phyloP scores from a whole-genome alignment of 148 eudicot species.

The Vaccinium corymbosum region DNA sequence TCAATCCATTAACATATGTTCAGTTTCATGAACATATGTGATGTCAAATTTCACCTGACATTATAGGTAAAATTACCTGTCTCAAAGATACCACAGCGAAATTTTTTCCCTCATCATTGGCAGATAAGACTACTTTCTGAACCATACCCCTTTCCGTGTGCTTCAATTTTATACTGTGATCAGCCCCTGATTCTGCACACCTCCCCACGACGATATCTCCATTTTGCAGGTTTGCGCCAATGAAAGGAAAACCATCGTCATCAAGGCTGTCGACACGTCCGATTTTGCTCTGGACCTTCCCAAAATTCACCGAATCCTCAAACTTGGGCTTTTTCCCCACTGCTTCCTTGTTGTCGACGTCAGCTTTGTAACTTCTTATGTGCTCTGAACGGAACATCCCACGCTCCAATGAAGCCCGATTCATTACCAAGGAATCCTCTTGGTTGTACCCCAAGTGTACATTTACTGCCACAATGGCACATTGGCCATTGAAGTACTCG shows the following conservation, averaged over 20 bases:
- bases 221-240: conserved; percentile 81
- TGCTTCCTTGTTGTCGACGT: conserved; percentile 67
- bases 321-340: conserved; percentile 43
- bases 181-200: conserved; percentile 70
- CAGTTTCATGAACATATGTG: background rate
- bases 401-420: conserved; percentile 87
- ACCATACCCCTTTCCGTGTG: conserved; percentile 96
- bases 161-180: conserved; percentile 83
- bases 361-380: conserved; percentile 82
- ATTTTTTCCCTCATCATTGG: conserved; percentile 94
- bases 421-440: conserved; percentile 96
- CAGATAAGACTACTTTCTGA: conserved; percentile 81
- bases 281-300: conserved; percentile 73
- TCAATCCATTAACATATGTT: background rate
- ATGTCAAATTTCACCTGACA: background rate
- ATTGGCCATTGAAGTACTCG: conserved; percentile 84
- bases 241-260: conserved; percentile 87
- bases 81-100: conserved; percentile 86
- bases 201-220: conserved; percentile 88
- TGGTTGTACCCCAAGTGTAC: conserved; percentile 94
- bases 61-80: conserved; percentile 51
- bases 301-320: conserved; percentile 64
- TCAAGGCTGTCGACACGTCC: conserved; percentile 91
- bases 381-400: conserved; percentile 96
- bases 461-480: conserved; percentile 94